A percentile compares a stretch with the other conserved stretches of the same genome.
Conservation (phyloP, 1,284 basidiomycete genomes). For the Boletellus dicymbophilus region DNA sequence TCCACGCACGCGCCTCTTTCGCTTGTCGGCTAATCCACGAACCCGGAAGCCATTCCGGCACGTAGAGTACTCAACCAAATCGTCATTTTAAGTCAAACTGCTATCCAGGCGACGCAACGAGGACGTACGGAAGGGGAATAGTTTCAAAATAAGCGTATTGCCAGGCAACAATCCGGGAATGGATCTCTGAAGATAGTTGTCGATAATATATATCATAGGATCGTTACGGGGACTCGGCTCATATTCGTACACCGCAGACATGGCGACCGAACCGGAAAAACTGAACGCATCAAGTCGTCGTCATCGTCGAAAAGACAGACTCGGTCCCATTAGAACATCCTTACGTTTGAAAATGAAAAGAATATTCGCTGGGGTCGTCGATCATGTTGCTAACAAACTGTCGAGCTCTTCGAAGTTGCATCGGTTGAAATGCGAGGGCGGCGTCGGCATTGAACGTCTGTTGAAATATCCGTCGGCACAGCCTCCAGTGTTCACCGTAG, state of each 20-base stretch:
- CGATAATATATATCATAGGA: slow-evolving; percentile 11
- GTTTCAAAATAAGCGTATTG: slow-evolving; percentile 5
- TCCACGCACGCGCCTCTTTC: neutral
- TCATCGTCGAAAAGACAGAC: neutral
- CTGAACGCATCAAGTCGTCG: neutral
- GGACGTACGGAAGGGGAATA: slow-evolving; percentile 19
- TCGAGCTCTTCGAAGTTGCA: neutral
- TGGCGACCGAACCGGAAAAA: slow-evolving; percentile 12
- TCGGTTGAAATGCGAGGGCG: neutral
- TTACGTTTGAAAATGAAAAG: slow-evolving; percentile 6
- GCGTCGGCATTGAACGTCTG: neutral
- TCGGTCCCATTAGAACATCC: neutral
- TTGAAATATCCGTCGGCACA: neutral
- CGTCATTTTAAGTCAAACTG: neutral
- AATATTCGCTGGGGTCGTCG: slow-evolving; percentile 6
- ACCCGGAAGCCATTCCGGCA: slow-evolving; percentile 19
- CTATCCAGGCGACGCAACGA: too few species aligned
- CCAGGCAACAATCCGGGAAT: neutral
- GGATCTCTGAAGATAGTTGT: neutral
- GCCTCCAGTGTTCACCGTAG: slow-evolving; percentile 4
- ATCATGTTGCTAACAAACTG: slow-evolving; percentile 2
- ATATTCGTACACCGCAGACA: slow-evolving; percentile 19
- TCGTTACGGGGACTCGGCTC: slow-evolving; percentile 12
- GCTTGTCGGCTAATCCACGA: slow-evolving; percentile 6
- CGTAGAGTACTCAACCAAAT: slow-evolving; percentile 12